Evolutionary conservation across 2,329 filamentous ascomycete genomes (phyloP).

Genomic region (Hysterium pulicare): DNA sequence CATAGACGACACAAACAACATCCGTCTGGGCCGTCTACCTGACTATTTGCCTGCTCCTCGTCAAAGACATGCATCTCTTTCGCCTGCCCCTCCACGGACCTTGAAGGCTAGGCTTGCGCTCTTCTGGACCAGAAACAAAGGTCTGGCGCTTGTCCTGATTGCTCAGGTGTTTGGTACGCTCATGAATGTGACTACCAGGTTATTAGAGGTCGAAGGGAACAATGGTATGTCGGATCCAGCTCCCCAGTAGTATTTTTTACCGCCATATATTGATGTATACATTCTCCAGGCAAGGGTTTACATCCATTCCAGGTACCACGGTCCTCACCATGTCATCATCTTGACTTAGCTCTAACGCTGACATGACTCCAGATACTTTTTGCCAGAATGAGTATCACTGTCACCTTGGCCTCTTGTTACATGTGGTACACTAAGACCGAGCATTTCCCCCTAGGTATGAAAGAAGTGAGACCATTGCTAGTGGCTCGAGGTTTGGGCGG

Average conservation of each 20-base stretch:
- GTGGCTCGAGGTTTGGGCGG: constrained; percentile 66
- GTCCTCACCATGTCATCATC: too few species aligned
- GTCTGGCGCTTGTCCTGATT: constrained; percentile 67
- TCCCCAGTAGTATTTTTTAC: background rate
- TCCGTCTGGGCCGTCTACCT: constrained; percentile 22
- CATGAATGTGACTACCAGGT: constrained; percentile 79
- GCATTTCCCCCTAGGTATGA: constrained; percentile 66
- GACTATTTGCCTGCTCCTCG: constrained; percentile 14
- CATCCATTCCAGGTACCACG: constrained; percentile 73
- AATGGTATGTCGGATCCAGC: constrained; percentile 41
- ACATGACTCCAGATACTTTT: constrained; percentile 79
- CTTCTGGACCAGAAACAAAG: constrained; percentile 66
- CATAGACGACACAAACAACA: constrained; percentile 31
- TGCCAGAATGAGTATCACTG: constrained; percentile 72
- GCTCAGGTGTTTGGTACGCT: constrained; percentile 77
- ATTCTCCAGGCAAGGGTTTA: constrained; percentile 55
- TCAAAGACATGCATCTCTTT: constrained; percentile 20
- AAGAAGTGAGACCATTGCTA: constrained; percentile 65
- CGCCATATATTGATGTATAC: constrained; percentile 1
- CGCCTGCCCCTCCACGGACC: constrained; percentile 18
- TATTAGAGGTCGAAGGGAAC: constrained; percentile 66
- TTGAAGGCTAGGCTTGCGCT: constrained; percentile 17
- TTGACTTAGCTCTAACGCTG: too few species aligned
- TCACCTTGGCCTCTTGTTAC: constrained; percentile 63
- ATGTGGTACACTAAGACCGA: constrained; percentile 70